These are phyloP conservation scores for Leccinellum albellum DNA, from an alignment of 768 basidiomycete genomes.

Conservation along the genomic window DNA sequence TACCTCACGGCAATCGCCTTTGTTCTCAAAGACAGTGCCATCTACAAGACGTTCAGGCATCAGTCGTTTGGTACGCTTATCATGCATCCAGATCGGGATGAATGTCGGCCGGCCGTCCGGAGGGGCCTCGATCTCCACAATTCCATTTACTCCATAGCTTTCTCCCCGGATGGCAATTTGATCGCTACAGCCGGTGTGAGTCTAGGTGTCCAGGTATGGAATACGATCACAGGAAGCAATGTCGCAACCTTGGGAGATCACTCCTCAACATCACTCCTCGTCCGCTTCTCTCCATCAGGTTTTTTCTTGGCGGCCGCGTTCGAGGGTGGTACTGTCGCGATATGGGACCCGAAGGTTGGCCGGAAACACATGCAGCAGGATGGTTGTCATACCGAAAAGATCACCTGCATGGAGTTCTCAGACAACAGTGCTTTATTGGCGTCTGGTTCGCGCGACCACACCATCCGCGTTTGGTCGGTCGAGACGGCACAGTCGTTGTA, in stretches of 20 bases:
- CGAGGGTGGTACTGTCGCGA: conserved; percentile 8
- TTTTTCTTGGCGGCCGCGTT: conserved; percentile 19
- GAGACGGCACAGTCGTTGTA: conserved; percentile 10
- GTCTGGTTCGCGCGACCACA: conserved; percentile 16
- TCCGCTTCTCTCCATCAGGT: conserved; percentile 20
- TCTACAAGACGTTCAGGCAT: conserved; percentile 9
- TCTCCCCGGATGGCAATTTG: conserved; percentile 9
- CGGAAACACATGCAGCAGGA: conserved; percentile 15
- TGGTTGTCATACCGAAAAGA: conserved; percentile 7
- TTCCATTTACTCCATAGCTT: conserved; percentile 13
- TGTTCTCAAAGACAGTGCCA: not conserved
- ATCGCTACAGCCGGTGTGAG: conserved; percentile 15
- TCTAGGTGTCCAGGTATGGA: conserved; percentile 25
- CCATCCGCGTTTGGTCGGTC: conserved; percentile 24
- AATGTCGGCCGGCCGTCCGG: not conserved
- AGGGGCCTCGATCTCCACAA: not conserved
- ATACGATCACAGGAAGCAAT: conserved; percentile 16
- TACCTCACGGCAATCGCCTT: conserved; percentile 10
- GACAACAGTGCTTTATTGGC: conserved; percentile 10
- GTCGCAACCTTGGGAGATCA: conserved; percentile 17
- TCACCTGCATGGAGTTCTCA: conserved; percentile 22
- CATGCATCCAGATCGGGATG: not conserved
- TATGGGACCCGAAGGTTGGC: conserved; percentile 22
- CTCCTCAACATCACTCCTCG: conserved; percentile 7
- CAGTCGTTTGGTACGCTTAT: conserved; percentile 1